Evolutionary conservation across 225 moss, liverwort and hornwort genomes (phyloP).

Genomic region (Neckera pumila): DNA sequence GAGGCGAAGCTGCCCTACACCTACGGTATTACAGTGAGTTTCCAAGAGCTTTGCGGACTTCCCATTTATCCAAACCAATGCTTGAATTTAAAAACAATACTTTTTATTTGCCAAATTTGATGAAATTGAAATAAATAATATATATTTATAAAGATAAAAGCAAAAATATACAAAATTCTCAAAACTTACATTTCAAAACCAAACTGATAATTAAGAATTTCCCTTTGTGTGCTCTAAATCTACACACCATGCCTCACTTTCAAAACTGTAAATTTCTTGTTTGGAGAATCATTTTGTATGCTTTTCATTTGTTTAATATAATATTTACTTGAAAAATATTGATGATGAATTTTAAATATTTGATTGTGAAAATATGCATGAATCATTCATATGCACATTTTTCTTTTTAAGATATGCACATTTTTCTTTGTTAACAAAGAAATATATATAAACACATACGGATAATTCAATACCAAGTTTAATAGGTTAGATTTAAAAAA

Average conservation of each 20-base stretch:
- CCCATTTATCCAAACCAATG: not conserved
- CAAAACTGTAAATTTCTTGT: not conserved
- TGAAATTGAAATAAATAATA: not conserved
- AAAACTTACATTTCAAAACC: not conserved
- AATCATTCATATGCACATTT: not conserved
- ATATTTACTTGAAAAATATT: not conserved
- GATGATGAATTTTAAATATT: not conserved
- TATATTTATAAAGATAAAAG: not conserved
- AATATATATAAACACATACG: not conserved
- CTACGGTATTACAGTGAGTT: rapidly evolving
- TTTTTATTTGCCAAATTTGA: not conserved
- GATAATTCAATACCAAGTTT: not conserved
- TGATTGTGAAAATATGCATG: not conserved
- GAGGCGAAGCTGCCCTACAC: too few relatives aligned
- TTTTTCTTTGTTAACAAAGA: not conserved
- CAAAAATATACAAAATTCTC: not conserved
- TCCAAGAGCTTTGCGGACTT: not conserved
- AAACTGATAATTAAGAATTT: not conserved
- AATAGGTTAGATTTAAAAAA: not conserved
- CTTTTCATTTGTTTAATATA: not conserved
- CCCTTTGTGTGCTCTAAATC: rapidly evolving
- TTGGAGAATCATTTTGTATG: not conserved
- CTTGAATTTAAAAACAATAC: not conserved
- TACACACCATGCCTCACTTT: not conserved
- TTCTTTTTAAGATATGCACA: not conserved